These are phyloP conservation scores for Diaporthe helianthi DNA, from an alignment of 2,329 filamentous ascomycete genomes.

Conservation along the genomic window DNA sequence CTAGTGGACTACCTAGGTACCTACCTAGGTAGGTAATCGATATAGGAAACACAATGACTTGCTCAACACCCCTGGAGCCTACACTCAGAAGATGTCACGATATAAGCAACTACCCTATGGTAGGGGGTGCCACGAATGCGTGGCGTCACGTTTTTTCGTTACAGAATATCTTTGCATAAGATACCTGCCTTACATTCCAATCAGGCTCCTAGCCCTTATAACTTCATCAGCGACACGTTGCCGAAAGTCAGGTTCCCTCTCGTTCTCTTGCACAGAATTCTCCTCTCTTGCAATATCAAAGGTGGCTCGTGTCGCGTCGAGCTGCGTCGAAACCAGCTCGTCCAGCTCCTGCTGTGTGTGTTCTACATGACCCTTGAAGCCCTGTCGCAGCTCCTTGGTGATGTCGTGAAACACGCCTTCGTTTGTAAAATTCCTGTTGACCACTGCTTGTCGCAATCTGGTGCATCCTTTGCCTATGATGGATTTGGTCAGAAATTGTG, in stretches of 20 bases:
- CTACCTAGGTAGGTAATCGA: too few relatives aligned
- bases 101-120: too few relatives aligned
- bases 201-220: not conserved
- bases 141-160: too few relatives aligned
- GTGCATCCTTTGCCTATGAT: not conserved
- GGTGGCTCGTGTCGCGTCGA: not conserved
- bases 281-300: not conserved
- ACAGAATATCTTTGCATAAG: too few relatives aligned
- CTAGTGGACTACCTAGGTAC: too few relatives aligned
- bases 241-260: not conserved
- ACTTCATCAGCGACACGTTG: not conserved
- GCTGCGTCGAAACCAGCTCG: not conserved
- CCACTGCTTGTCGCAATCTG: not conserved
- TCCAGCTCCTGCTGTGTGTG: not conserved
- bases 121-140: too few relatives aligned
- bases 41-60: too few relatives aligned
- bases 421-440: not conserved
- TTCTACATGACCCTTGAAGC: not conserved
- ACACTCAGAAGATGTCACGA: too few relatives aligned
- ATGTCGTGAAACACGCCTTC: not conserved
- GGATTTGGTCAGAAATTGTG: not conserved
- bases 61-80: too few relatives aligned
- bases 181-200: slow-evolving; percentile 35
- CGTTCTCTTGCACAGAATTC: not conserved
- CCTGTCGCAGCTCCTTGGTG: not conserved